Evolutionary conservation across 192 early-diverging fungal species (phyloP), one percentile per base, ranked within the genome.

Genomic region (Backusella circina): DNA sequence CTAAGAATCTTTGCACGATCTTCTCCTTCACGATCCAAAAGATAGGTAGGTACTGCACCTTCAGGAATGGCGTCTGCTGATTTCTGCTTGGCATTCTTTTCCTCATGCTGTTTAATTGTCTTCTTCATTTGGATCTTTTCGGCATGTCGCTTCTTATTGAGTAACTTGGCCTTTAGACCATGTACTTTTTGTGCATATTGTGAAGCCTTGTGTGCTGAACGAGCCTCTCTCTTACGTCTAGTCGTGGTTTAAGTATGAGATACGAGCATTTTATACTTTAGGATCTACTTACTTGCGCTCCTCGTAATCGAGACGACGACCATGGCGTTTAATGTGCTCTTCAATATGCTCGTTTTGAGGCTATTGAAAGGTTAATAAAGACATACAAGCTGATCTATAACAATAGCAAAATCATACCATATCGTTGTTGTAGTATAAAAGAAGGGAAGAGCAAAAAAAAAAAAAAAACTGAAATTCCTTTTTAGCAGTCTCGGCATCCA

Each of bases 51-150:
- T 31, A 99, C 94, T 44, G 98, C 98, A 41, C 97, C 97, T 38
- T 97, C 98, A 44, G 94, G 91, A 67, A 99, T 91, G 61, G 95
- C 94, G 75, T 95, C 89, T 44, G 93, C 91, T 75, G 91, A 89
- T 86, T 96, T 97, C 77, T 97, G 93, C 86, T 97, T 97, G 84
- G 93, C 94, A 80, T 93, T 94, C 87, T 95, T 93, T 79, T 98
- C 97, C 79, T 99, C 95, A 88, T 98, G 96, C 88, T 96, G 93
- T 84, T 99, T 99, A 80, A 99, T 92, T 10, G 95, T 98, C 88
- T 99, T 99, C 89, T 98, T 98, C 97, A 98, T 98, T 87, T 99
- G 94, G 77, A 99, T 97, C 94, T 99, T 99, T 84, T 99, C 96
- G 26, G 90, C 85, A 82, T 96, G 97, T 38, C 97, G 90, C 88